Evolutionary conservation across 1,284 basidiomycete genomes (phyloP).

Genomic region (Apiotrichum montevideense): DNA sequence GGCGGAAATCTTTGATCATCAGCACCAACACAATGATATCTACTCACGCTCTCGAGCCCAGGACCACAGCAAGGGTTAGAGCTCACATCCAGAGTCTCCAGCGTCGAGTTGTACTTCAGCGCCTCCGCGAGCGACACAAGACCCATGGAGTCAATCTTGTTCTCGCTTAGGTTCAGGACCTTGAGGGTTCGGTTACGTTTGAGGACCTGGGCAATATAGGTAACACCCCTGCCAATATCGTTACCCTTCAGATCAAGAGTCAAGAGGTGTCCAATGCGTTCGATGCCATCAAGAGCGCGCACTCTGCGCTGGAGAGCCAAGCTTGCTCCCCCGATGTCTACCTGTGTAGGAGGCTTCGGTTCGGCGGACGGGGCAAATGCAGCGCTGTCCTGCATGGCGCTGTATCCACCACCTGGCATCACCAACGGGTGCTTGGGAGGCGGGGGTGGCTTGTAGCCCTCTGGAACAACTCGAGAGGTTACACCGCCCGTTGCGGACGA

Average conservation of each 20-base stretch:
- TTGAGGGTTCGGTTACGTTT: constrained; percentile 94
- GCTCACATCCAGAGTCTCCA: constrained; percentile 90
- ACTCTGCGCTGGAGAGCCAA: constrained; percentile 56
- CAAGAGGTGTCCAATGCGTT: constrained; percentile 73
- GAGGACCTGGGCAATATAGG: constrained; percentile 86
- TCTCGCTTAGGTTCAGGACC: constrained; percentile 87
- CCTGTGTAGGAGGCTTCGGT: not conserved
- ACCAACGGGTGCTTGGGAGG: constrained; percentile 32
- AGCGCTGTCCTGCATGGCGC: constrained; percentile 28
- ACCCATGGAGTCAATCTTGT: constrained; percentile 78
- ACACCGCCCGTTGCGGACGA: constrained; percentile 70
- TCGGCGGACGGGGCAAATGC: constrained; percentile 2
- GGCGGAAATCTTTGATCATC: constrained; percentile 62
- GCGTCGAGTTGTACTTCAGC: constrained; percentile 89
- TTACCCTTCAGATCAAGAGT: constrained; percentile 89
- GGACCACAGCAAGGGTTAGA: constrained; percentile 91
- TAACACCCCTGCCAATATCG: constrained; percentile 79
- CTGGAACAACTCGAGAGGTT: constrained; percentile 59
- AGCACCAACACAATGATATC: not conserved
- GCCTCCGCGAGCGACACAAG: constrained; percentile 81
- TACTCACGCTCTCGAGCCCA: constrained; percentile 72
- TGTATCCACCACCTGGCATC: constrained; percentile 31
- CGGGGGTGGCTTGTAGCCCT: constrained; percentile 36
- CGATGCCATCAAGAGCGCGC: constrained; percentile 74
- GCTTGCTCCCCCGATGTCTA: constrained; percentile 31